Evolutionary conservation across 345 rosid species (phyloP).

Genomic region (Angophora floribunda): DNA sequence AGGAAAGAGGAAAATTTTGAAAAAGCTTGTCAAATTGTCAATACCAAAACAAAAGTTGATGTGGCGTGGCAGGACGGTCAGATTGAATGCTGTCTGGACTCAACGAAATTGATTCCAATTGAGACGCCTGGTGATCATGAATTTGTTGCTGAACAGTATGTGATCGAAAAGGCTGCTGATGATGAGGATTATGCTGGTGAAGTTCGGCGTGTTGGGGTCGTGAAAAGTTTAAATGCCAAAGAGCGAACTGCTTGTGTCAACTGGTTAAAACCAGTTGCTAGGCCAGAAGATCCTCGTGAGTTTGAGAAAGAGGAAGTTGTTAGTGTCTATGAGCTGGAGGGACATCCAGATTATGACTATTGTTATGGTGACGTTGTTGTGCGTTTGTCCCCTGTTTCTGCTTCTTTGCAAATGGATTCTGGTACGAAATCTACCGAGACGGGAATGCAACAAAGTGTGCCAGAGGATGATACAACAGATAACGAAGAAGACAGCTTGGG

Average conservation of each 20-base stretch:
- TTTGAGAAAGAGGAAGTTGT: constrained; percentile 85
- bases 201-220: constrained; percentile 73
- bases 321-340: constrained; percentile 91
- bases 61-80: constrained; percentile 94
- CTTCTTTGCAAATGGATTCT: constrained; percentile 22
- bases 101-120: constrained; percentile 68
- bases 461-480: constrained; percentile 10
- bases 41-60: constrained; percentile 62
- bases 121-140: constrained; percentile 99
- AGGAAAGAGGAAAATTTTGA: constrained; percentile 88
- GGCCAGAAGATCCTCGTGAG: constrained; percentile 79
- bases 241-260: constrained; percentile 81
- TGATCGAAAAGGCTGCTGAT: constrained; percentile 82
- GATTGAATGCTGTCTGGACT: constrained; percentile 35
- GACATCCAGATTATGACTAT: constrained; percentile 95
- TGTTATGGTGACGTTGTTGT: constrained; percentile 93
- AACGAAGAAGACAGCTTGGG: constrained; percentile 21
- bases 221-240: constrained; percentile 85
- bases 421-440: constrained; percentile 19
- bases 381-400: constrained; percentile 58
- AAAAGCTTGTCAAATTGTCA: constrained; percentile 66
- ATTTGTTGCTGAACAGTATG: constrained; percentile 87
- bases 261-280: constrained; percentile 74
- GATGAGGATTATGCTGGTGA: constrained; percentile 54
- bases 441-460: constrained; percentile 19